Conservation (phyloP, 2,329 filamentous ascomycete species). For the Sporothrix luriei region DNA sequence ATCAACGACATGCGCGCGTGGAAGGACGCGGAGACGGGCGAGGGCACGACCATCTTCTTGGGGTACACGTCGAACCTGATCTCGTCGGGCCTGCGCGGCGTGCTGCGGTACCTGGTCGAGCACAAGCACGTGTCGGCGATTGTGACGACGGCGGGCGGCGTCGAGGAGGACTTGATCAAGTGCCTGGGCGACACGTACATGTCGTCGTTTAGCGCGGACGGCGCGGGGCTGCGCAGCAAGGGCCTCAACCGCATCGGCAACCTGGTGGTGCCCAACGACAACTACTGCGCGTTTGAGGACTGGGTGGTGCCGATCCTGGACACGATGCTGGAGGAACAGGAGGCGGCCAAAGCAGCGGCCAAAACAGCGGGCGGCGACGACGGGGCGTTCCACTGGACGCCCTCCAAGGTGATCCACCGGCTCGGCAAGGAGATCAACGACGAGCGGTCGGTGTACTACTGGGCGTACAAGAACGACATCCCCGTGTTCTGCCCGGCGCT, state of each 20-base stretch:
- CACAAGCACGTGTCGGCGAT: constrained; percentile 91
- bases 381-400: constrained; percentile 83
- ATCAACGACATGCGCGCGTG: constrained; percentile 93
- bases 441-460: constrained; percentile 90
- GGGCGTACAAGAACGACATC: constrained; percentile 96
- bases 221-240: constrained; percentile 75
- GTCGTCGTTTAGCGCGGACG: constrained; percentile 76
- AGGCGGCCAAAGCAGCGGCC: constrained; percentile 57
- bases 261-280: constrained; percentile 90
- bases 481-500: constrained; percentile 95
- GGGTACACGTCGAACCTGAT: constrained; percentile 98
- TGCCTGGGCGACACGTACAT: constrained; percentile 94
- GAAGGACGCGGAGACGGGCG: constrained; percentile 75
- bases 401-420: constrained; percentile 85
- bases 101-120: constrained; percentile 87
- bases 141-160: constrained; percentile 91
- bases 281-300: constrained; percentile 97
- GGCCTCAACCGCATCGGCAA: constrained; percentile 97
- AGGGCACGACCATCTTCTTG: constrained; percentile 89
- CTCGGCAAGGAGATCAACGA: constrained; percentile 94
- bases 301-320: constrained; percentile 97
- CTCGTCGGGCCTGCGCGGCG: constrained; percentile 89
- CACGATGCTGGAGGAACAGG: constrained; percentile 89
- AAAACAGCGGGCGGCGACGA: constrained; percentile 52
- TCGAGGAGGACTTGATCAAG: constrained; percentile 99